Evolutionary conservation across 2,329 filamentous ascomycete genomes (phyloP).

Genomic region (Fusarium albidum): DNA sequence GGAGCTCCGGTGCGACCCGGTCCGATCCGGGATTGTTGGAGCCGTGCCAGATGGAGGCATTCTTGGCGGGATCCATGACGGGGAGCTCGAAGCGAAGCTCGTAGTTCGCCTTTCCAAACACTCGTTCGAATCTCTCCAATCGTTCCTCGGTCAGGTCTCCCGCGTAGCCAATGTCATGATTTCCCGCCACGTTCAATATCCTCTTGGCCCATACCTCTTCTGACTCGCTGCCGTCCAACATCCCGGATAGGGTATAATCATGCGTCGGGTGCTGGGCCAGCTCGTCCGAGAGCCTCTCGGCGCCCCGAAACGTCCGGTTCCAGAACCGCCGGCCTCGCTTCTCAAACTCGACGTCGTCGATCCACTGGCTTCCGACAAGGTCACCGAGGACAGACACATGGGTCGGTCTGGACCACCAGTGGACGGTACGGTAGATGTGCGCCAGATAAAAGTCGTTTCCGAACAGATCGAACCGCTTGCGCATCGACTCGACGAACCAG

Average conservation of each 20-base stretch:
- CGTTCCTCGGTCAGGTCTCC: constrained; percentile 84
- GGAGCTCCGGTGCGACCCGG: constrained; percentile 71
- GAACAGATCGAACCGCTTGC: constrained; percentile 86
- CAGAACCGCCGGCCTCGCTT: constrained; percentile 78
- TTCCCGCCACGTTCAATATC: constrained; percentile 90
- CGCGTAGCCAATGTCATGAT: constrained; percentile 96
- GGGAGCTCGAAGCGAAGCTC: constrained; percentile 78
- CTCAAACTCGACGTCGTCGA: constrained; percentile 84
- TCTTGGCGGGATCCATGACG: constrained; percentile 48
- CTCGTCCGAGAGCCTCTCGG: constrained; percentile 68
- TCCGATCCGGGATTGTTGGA: constrained; percentile 55
- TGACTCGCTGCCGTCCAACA: constrained; percentile 54
- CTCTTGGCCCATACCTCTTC: constrained; percentile 72
- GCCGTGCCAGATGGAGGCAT: constrained; percentile 52
- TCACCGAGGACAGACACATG: constrained; percentile 92
- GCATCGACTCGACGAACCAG: constrained; percentile 68
- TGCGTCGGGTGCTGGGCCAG: constrained; percentile 57
- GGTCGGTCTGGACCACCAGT: constrained; percentile 85
- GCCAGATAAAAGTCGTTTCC: constrained; percentile 96
- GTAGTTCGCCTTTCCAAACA: constrained; percentile 91
- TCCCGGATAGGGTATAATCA: constrained; percentile 60
- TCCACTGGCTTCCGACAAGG: constrained; percentile 94
- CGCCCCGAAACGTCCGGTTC: constrained; percentile 78
- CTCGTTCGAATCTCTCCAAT: constrained; percentile 80
- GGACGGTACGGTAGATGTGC: constrained; percentile 85